Evolutionary conservation across 768 basidiomycete genomes (phyloP).

Genomic region (Agrocybe praecox): DNA sequence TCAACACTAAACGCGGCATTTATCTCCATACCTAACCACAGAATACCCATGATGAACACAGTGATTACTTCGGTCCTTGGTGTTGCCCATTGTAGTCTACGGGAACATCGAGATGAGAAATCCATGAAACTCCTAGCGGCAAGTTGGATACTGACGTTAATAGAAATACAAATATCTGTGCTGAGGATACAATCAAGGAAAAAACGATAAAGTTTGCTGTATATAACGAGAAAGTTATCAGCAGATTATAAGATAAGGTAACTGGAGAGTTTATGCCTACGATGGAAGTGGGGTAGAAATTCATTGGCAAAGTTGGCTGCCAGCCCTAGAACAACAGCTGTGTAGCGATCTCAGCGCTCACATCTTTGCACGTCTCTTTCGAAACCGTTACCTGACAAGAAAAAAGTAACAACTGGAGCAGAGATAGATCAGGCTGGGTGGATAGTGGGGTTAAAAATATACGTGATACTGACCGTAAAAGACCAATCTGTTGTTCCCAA

Average conservation of each 20-base stretch:
- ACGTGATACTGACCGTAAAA: slow-evolving; percentile 48
- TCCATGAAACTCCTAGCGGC: not conserved
- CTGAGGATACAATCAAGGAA: slow-evolving; percentile 61
- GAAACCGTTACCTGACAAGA: slow-evolving; percentile 43
- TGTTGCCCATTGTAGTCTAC: slow-evolving; percentile 70
- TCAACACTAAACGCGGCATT: slow-evolving; percentile 4
- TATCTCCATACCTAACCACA: slow-evolving; percentile 70
- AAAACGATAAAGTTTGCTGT: slow-evolving; percentile 75
- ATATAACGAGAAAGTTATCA: not conserved
- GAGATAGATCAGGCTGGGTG: slow-evolving; percentile 5
- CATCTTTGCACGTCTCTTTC: not conserved
- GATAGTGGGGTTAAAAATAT: not conserved
- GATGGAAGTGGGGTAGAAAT: slow-evolving; percentile 66
- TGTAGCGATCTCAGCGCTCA: not conserved
- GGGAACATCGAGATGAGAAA: not conserved
- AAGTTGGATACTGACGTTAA: slow-evolving; percentile 46
- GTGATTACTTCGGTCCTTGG: slow-evolving; percentile 62
- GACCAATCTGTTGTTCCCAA: slow-evolving; percentile 53
- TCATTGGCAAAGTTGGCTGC: slow-evolving; percentile 65
- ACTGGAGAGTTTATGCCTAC: slow-evolving; percentile 38
- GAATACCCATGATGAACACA: slow-evolving; percentile 54
- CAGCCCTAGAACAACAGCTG: slow-evolving; percentile 65
- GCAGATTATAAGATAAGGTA: not conserved
- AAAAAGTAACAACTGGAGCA: slow-evolving; percentile 40
- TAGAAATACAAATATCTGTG: slow-evolving; percentile 66